Percentiles rank a stretch among this genome's conserved stretches.
These are phyloP conservation scores for Scheffersomyces coipomensis DNA, from an alignment of 805 yeast species.

Conservation along the genomic window DNA sequence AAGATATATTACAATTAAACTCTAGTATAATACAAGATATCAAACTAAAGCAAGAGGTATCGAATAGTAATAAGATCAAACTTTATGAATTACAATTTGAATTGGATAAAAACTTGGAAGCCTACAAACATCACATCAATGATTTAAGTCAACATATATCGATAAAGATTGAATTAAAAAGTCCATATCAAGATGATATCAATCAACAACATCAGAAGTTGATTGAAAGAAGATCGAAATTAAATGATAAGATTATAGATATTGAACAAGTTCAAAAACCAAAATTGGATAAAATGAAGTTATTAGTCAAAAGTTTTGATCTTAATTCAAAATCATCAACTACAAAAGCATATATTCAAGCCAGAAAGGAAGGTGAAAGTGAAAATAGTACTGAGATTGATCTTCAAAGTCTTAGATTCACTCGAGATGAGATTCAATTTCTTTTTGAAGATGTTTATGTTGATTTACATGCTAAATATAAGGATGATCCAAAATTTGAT, in stretches of 20 bases:
- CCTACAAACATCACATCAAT: slow-evolving; percentile 24
- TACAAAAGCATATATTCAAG: slow-evolving; percentile 1
- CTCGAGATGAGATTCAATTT: slow-evolving; percentile 15
- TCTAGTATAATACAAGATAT: slow-evolving; percentile 9
- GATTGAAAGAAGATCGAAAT: slow-evolving; percentile 8
- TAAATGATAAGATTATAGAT: slow-evolving; percentile 19
- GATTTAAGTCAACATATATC: slow-evolving; percentile 17
- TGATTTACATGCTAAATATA: slow-evolving; percentile 7
- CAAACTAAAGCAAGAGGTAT: slow-evolving; percentile 4
- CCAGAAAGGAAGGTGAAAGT: background rate
- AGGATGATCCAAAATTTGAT: slow-evolving; percentile 2
- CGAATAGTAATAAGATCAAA: slow-evolving; percentile 11
- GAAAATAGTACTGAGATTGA: background rate
- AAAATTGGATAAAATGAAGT: slow-evolving; percentile 30
- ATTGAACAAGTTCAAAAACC: slow-evolving; percentile 33
- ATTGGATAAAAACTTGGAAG: slow-evolving; percentile 22
- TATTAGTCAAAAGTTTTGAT: slow-evolving; percentile 20
- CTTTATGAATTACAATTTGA: slow-evolving; percentile 24
- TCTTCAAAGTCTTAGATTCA: slow-evolving; percentile 13
- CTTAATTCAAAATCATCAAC: slow-evolving; percentile 8
- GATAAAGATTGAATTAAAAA: slow-evolving; percentile 8
- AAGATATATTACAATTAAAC: slow-evolving; percentile 22
- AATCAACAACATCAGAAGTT: slow-evolving; percentile 19
- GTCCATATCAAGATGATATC: slow-evolving; percentile 18
- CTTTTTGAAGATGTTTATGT: slow-evolving; percentile 17